phyloP scores from a whole-genome alignment of 2,329 filamentous ascomycete genomes.

The Trichoderma atroviride region DNA sequence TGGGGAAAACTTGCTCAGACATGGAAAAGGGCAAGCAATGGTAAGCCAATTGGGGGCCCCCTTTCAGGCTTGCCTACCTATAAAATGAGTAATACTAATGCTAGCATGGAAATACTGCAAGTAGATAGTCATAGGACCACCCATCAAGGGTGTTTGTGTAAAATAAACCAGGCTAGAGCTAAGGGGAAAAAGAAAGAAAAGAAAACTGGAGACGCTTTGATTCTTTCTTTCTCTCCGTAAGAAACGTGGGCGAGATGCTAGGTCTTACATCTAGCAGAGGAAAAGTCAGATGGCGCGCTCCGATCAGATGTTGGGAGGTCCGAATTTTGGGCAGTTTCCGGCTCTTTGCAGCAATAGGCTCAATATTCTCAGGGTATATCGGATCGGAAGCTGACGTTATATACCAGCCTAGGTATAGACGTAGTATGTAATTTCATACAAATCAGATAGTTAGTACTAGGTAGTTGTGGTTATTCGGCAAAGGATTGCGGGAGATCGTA shows the following conservation, averaged over 20 bases:
- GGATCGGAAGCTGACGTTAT: not conserved
- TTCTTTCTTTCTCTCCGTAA: not conserved
- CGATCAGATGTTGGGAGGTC: not conserved
- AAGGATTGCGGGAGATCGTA: not conserved
- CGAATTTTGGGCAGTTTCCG: not conserved
- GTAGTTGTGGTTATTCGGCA: not conserved
- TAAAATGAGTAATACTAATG: not conserved
- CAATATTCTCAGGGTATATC: not conserved
- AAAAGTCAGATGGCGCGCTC: not conserved
- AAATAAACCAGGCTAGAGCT: not conserved
- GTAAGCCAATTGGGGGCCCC: not conserved
- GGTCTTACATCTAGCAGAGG: not conserved
- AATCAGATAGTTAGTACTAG: not conserved
- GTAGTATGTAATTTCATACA: not conserved
- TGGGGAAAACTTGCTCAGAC: not conserved
- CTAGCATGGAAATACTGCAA: not conserved
- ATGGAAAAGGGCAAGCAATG: not conserved
- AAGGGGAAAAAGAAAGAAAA: not conserved
- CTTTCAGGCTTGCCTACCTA: not conserved
- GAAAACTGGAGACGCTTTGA: not conserved
- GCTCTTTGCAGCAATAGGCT: not conserved
- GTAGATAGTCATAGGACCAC: not conserved
- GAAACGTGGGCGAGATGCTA: constrained; percentile 6
- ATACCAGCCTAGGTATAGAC: not conserved
- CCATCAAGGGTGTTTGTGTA: not conserved